Evolutionary conservation across 768 basidiomycete species (phyloP).

Genomic region (Lyophyllum atratum): DNA sequence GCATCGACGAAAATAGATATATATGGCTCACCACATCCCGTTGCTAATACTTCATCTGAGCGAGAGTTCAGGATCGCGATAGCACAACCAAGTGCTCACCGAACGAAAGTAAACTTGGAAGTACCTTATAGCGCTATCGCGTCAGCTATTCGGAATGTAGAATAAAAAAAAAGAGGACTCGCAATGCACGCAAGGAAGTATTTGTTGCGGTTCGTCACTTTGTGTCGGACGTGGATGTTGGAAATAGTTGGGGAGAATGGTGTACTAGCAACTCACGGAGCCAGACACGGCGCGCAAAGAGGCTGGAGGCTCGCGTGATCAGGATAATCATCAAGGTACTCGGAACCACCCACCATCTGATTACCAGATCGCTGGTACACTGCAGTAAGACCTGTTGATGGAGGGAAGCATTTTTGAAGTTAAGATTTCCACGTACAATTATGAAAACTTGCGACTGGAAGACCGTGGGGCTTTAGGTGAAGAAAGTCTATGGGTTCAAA

Average conservation of each 20-base stretch:
- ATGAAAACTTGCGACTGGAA: not conserved
- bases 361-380: not conserved
- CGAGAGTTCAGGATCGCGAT: not conserved
- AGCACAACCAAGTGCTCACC: not conserved
- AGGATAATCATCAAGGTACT: not conserved
- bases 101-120: not conserved
- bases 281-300: not conserved
- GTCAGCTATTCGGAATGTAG: not conserved
- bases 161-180: not conserved
- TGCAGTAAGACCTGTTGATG: not conserved
- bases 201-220: not conserved
- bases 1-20: too few species aligned
- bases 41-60: not conserved
- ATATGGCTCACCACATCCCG: conserved; percentile 1
- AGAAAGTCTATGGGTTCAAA: not conserved
- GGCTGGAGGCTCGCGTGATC: not conserved
- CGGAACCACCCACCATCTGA: not conserved
- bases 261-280: not conserved
- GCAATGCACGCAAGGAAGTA: not conserved
- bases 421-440: not conserved
- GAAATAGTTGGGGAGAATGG: not conserved
- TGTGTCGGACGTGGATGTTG: not conserved
- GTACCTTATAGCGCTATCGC: not conserved
- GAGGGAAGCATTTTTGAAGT: not conserved
- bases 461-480: not conserved